Evolutionary conservation across 768 basidiomycete species (phyloP), one percentile per base, ranked within the genome.

Genomic region (Tubosaeta brunneosetosa): DNA sequence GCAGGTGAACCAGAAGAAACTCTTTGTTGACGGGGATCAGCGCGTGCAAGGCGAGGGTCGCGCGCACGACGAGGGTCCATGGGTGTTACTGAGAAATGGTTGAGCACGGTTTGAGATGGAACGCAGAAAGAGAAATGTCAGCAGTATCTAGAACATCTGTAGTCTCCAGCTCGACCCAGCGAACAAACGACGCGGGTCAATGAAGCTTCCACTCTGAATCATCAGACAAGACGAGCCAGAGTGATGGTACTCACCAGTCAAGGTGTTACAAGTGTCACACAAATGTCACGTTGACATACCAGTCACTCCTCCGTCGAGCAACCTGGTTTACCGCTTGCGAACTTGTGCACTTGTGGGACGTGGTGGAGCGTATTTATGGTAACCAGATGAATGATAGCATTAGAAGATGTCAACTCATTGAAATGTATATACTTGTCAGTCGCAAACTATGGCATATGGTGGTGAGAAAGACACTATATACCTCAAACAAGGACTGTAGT

Each of bases 141-240:
- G 89, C 82, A 93, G 90, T 93, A 93, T 92, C 90, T 84, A 77
- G 88, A 90, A 89, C 88, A 79, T 82, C 74, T 75, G 63, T 65
- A 73, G 88, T 91, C 90, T 80, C 76, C 88, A 79, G 66, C 56
- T 79, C 79, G 73, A 87, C 84, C 86, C 86, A 71, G 68, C 74
- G 56, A 58, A 55, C 55, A 49, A 41, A 49, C 14, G 62, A 67
- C 59, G 69, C 71, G 77, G 86, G 81, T 91, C 77, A 74, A 80
- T 86, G 68, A 72, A 85, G 90, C 74, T 84, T 89, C 90, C 90
- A 92, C 90, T 92, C 90, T 88, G 85, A 87, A 81, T 92, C 88
- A 91, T 92, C 90, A 68, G 67, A 31, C 60, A 19, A 33, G 33
- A 55, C 37, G 1, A 36, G 33, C 38, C 46, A 32, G 8, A 8